Conservation (phyloP, 345 rosid genomes). For the Citrus sp. region DNA sequence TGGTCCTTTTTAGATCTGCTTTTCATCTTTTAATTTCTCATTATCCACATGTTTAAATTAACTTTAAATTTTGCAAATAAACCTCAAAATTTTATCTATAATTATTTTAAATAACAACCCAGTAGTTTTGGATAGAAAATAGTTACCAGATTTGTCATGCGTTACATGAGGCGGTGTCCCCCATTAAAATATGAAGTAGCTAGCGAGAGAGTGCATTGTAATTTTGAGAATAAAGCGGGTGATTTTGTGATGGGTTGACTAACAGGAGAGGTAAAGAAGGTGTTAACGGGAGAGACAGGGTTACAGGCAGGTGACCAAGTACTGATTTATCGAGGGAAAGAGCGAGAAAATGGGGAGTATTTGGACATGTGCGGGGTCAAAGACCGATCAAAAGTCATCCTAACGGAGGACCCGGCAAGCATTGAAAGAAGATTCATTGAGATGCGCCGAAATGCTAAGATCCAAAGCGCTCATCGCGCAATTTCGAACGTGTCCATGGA, state of each 20-base stretch:
- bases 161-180: neutral
- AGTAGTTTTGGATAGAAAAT: no score
- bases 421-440: constrained; percentile 44
- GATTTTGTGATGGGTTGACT: constrained; percentile 1
- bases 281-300: constrained; percentile 46
- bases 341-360: constrained; percentile 41
- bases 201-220: neutral
- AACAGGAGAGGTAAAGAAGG: constrained; percentile 62
- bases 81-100: neutral
- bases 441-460: constrained; percentile 46
- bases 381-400: constrained; percentile 47
- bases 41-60: neutral
- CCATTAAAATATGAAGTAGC: neutral
- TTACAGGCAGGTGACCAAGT: constrained; percentile 43
- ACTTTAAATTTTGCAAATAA: neutral
- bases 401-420: constrained; percentile 51
- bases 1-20: neutral
- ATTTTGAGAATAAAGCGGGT: neutral
- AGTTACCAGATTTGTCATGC: neutral
- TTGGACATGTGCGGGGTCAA: constrained; percentile 51
- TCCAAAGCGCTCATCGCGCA: constrained; percentile 39
- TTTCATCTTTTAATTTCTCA: neutral
- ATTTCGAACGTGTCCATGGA: constrained; percentile 42
- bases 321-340: constrained; percentile 45
- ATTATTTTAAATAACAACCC: no score